Conservation (phyloP, 805 yeast genomes). For the Priceomyces haplophilus region DNA sequence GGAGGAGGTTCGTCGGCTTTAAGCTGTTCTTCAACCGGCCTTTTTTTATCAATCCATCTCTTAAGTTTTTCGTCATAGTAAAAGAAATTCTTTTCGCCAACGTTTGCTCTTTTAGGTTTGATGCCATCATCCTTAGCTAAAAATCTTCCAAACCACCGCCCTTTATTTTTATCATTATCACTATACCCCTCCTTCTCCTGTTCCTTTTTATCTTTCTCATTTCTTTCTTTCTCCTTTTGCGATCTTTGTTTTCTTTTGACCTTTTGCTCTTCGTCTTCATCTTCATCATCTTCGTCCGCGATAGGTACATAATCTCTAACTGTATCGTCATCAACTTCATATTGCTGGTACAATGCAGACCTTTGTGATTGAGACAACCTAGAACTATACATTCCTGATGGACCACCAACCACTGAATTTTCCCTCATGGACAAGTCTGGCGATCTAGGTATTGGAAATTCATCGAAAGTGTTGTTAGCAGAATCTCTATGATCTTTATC, state of each 20-base stretch:
- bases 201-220: constrained; percentile 8
- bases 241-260: constrained; percentile 13
- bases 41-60: constrained; percentile 80
- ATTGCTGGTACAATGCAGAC: constrained; percentile 42
- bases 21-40: constrained; percentile 61
- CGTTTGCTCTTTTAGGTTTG: constrained; percentile 76
- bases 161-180: constrained; percentile 1
- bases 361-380: constrained; percentile 44
- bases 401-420: constrained; percentile 38
- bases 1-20: constrained; percentile 62
- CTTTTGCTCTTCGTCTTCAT: constrained; percentile 45
- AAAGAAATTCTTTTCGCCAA: constrained; percentile 75
- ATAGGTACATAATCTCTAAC: constrained; percentile 41
- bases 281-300: constrained; percentile 46
- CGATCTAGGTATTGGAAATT: constrained; percentile 44
- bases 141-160: constrained; percentile 52
- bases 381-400: constrained; percentile 35
- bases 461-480: constrained; percentile 26
- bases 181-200: constrained; percentile 5
- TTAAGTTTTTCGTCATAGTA: constrained; percentile 78
- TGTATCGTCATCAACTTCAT: constrained; percentile 44
- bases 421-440: constrained; percentile 46
- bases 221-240: constrained; percentile 19
- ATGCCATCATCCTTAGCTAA: constrained; percentile 50
- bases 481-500: constrained; percentile 12